A percentile compares a stretch with the other conserved stretches of the same genome.
phyloP scores from a whole-genome alignment of 2,329 filamentous ascomycete genomes.

The Nothopassalora personata region DNA sequence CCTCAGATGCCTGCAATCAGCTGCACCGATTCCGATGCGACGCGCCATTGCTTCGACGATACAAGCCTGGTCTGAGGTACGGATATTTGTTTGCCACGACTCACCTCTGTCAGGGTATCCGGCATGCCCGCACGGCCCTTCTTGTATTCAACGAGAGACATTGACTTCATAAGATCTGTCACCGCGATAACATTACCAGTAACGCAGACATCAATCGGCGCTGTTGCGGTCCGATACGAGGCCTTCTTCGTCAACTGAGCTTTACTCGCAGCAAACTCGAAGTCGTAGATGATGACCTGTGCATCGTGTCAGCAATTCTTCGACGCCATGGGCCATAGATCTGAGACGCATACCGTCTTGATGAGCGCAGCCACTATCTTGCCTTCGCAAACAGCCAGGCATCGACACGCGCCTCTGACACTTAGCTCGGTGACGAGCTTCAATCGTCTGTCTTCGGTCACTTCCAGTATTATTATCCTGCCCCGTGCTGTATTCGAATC shows the following conservation, averaged over 20 bases:
- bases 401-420: slow-evolving; percentile 75
- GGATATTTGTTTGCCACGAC: background rate
- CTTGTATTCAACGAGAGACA: slow-evolving; percentile 69
- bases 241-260: slow-evolving; percentile 63
- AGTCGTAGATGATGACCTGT: slow-evolving; percentile 55
- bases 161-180: slow-evolving; percentile 89
- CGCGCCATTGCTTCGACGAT: too few species aligned
- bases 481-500: slow-evolving; percentile 56
- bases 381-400: slow-evolving; percentile 66
- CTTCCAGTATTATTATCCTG: slow-evolving; percentile 77
- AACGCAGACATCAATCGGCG: slow-evolving; percentile 74
- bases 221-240: slow-evolving; percentile 74
- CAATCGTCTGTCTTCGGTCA: slow-evolving; percentile 67
- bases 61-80: background rate
- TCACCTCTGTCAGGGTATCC: slow-evolving; percentile 60
- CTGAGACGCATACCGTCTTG: slow-evolving; percentile 62
- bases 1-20: too few species aligned
- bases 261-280: slow-evolving; percentile 49
- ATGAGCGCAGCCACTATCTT: slow-evolving; percentile 81
- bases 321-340: slow-evolving; percentile 9
- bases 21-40: too few species aligned
- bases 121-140: slow-evolving; percentile 49
- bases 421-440: slow-evolving; percentile 65
- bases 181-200: slow-evolving; percentile 72
- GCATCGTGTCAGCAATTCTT: background rate